Conservation (phyloP, 1,284 basidiomycete species). For the Boletus chippewaensis region DNA sequence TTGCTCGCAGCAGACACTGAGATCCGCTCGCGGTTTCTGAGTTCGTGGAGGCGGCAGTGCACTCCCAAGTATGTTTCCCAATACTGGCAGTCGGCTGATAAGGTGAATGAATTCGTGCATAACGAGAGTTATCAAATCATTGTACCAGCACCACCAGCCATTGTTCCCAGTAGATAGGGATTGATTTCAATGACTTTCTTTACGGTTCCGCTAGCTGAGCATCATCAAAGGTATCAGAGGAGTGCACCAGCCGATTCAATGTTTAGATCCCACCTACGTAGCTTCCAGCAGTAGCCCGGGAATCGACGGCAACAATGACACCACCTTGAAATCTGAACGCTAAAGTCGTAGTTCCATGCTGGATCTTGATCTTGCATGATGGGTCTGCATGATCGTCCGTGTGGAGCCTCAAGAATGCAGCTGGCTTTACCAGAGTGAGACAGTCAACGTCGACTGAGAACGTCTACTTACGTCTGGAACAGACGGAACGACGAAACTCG, state of each 20-base stretch:
- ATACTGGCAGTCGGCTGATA: constrained; percentile 82
- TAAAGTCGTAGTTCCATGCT: constrained; percentile 97
- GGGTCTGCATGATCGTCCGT: constrained; percentile 93
- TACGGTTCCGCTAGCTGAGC: constrained; percentile 83
- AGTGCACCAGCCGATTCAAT: neutral
- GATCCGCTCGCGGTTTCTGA: constrained; percentile 96
- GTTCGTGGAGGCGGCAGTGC: constrained; percentile 94
- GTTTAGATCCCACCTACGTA: constrained; percentile 72
- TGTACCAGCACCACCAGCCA: constrained; percentile 96
- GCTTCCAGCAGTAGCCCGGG: constrained; percentile 93
- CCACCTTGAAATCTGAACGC: constrained; percentile 97
- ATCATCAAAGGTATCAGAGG: constrained; percentile 5
- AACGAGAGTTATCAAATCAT: constrained; percentile 11
- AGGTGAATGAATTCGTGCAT: constrained; percentile 6
- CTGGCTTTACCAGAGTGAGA: constrained; percentile 53
- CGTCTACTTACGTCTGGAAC: constrained; percentile 61
- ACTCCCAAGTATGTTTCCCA: constrained; percentile 99
- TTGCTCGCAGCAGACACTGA: constrained; percentile 98
- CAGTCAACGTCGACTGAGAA: neutral
- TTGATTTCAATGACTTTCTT: constrained; percentile 99
- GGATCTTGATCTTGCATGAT: constrained; percentile 93
- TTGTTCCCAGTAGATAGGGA: constrained; percentile 95
- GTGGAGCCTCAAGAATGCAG: constrained; percentile 81
- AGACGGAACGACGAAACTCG: constrained; percentile 62
- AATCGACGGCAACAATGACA: constrained; percentile 97